Conservation (phyloP, 306 rosid species). For the Pyrus bretschneideri region DNA sequence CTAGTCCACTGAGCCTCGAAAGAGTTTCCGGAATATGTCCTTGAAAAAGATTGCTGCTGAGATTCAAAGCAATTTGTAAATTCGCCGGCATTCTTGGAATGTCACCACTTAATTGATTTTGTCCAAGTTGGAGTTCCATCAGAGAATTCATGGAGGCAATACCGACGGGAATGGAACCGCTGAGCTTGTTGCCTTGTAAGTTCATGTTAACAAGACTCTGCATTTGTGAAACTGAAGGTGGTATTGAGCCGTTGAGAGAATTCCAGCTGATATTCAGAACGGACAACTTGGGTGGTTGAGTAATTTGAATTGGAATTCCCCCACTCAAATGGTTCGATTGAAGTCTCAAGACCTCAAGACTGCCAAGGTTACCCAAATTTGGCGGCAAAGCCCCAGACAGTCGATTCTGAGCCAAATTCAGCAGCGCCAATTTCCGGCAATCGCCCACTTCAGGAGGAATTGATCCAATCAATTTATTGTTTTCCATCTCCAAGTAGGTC, state of each 20-base stretch:
- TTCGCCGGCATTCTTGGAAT: slow-evolving; percentile 54
- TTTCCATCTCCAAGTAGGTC: slow-evolving; percentile 63
- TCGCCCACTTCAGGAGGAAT: slow-evolving; percentile 45
- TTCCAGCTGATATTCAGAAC: slow-evolving; percentile 58
- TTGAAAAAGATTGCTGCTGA: slow-evolving; percentile 54
- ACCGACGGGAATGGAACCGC: slow-evolving; percentile 43
- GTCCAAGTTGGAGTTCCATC: slow-evolving; percentile 66
- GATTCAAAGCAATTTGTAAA: slow-evolving; percentile 64
- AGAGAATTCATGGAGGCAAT: slow-evolving; percentile 20
- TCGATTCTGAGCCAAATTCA: slow-evolving; percentile 55
- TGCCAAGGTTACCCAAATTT: slow-evolving; percentile 37
- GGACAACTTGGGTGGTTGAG: slow-evolving; percentile 20
- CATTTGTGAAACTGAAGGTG: slow-evolving; percentile 32
- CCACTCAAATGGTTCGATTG: slow-evolving; percentile 50
- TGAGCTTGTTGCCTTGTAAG: slow-evolving; percentile 50
- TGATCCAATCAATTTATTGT: slow-evolving; percentile 34
- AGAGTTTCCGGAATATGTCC: slow-evolving; percentile 48
- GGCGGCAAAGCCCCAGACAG: slow-evolving; percentile 47
- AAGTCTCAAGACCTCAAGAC: slow-evolving; percentile 58
- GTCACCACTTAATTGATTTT: slow-evolving; percentile 40
- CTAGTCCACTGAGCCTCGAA: slow-evolving; percentile 15
- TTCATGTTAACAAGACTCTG: slow-evolving; percentile 25
- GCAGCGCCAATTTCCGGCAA: slow-evolving; percentile 46
- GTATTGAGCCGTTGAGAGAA: slow-evolving; percentile 59
- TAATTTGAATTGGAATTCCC: slow-evolving; percentile 41